Evolutionary conservation across 257 asterid species (phyloP).

Genomic region (Jacaranda mimosifolia): DNA sequence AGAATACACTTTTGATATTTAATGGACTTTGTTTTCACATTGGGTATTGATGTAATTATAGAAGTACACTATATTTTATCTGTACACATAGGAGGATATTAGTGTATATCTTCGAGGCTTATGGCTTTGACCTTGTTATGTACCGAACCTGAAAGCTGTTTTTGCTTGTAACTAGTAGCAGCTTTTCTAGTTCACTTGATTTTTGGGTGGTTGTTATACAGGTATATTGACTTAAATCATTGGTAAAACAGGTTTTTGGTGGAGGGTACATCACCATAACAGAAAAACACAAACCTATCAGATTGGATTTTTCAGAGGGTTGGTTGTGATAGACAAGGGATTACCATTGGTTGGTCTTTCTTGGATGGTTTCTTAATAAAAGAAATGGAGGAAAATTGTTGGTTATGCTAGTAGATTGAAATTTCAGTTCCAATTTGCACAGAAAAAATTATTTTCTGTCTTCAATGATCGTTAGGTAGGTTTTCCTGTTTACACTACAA

Average conservation of each 20-base stretch:
- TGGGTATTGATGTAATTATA: not conserved
- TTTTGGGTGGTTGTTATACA: no score
- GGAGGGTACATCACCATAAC: not conserved
- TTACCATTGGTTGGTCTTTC: not conserved
- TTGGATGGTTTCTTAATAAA: not conserved
- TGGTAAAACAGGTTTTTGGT: not conserved
- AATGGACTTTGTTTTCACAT: not conserved
- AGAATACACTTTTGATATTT: conserved; percentile 6
- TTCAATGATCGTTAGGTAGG: not conserved
- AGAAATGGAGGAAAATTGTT: not conserved
- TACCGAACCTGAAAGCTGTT: no score
- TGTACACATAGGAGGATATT: no score
- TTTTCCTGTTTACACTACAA: not conserved
- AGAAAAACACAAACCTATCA: not conserved
- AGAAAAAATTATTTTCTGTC: not conserved
- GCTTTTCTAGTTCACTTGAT: no score
- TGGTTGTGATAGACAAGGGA: not conserved
- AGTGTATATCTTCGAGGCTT: no score
- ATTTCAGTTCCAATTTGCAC: conserved; percentile 25
- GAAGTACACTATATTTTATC: no score
- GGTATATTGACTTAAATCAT: no score
- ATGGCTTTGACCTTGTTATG: no score
- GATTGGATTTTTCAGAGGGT: not conserved
- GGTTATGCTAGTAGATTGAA: not conserved
- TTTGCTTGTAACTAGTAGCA: no score